Conservation (phyloP, 768 basidiomycete genomes). For the Panaeolus papilionaceus region DNA sequence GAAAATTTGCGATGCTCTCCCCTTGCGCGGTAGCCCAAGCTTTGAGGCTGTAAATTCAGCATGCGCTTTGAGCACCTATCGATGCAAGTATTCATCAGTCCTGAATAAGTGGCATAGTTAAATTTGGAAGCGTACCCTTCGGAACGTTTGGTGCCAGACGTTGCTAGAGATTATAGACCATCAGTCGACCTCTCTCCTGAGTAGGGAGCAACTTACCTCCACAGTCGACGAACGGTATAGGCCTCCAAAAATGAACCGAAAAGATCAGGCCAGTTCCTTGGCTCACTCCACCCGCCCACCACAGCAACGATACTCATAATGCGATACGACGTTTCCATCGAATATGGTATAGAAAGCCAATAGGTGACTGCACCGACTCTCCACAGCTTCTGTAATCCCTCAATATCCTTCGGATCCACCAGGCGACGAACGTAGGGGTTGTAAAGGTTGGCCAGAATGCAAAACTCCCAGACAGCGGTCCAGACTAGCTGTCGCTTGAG, state of each 20-base stretch:
- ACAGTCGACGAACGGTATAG: slow-evolving; percentile 38
- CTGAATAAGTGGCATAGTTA: neutral
- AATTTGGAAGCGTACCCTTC: slow-evolving; percentile 9
- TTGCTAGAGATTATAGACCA: slow-evolving; percentile 3
- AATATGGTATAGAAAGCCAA: neutral
- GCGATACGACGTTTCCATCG: neutral
- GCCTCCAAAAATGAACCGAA: slow-evolving; percentile 34
- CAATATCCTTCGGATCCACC: neutral
- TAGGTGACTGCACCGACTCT: neutral
- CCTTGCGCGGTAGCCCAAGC: neutral
- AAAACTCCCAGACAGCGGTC: neutral
- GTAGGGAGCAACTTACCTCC: slow-evolving; percentile 35
- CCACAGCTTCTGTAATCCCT: slow-evolving; percentile 6
- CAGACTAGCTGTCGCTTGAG: neutral
- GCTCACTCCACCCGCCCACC: slow-evolving; percentile 27
- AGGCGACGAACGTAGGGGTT: neutral
- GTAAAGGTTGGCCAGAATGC: neutral
- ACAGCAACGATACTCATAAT: slow-evolving; percentile 20
- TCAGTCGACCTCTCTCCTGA: neutral
- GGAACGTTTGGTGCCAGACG: slow-evolving; percentile 14
- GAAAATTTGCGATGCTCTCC: neutral
- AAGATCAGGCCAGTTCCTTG: slow-evolving; percentile 39
- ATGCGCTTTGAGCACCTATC: neutral
- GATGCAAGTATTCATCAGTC: neutral
- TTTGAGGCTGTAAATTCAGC: neutral